These are phyloP conservation scores for Cordyceps fumosorosea DNA, from an alignment of 2,329 filamentous ascomycete species.

Conservation along the genomic window DNA sequence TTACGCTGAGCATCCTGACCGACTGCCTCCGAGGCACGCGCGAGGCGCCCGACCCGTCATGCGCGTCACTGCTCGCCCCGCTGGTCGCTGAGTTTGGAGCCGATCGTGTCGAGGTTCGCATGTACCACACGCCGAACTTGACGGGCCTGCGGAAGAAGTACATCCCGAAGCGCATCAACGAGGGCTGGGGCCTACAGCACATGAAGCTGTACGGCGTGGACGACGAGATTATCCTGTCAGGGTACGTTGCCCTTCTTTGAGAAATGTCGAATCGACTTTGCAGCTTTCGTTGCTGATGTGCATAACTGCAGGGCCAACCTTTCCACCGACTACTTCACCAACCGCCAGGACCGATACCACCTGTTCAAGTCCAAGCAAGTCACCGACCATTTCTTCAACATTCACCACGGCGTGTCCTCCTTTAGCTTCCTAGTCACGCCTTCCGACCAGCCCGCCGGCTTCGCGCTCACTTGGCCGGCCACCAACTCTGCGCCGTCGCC, in stretches of 20 bases:
- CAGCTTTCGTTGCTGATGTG: slow-evolving; percentile 14
- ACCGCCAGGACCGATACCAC: slow-evolving; percentile 91
- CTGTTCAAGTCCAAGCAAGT: slow-evolving; percentile 74
- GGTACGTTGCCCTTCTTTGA: slow-evolving; percentile 40
- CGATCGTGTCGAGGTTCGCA: slow-evolving; percentile 81
- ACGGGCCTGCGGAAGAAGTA: slow-evolving; percentile 78
- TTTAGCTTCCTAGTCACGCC: slow-evolving; percentile 78
- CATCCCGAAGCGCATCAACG: slow-evolving; percentile 86
- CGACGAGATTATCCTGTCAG: slow-evolving; percentile 90
- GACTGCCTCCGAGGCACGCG: slow-evolving; percentile 87
- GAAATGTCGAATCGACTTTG: not conserved
- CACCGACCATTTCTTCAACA: slow-evolving; percentile 71
- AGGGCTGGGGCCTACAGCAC: slow-evolving; percentile 96
- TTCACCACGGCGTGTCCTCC: slow-evolving; percentile 71
- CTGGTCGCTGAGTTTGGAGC: slow-evolving; percentile 79
- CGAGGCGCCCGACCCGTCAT: slow-evolving; percentile 79
- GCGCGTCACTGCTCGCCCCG: slow-evolving; percentile 78
- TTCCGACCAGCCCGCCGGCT: slow-evolving; percentile 47
- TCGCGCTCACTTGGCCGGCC: slow-evolving; percentile 64
- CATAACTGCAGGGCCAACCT: slow-evolving; percentile 60
- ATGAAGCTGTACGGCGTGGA: slow-evolving; percentile 98
- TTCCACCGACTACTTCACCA: slow-evolving; percentile 91
- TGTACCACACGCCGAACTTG: slow-evolving; percentile 97
- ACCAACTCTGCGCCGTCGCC: slow-evolving; percentile 71
- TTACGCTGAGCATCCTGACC: slow-evolving; percentile 83